Evolutionary conservation across 2,329 filamentous ascomycete genomes (phyloP).

Genomic region (Tolypocladium paradoxum): DNA sequence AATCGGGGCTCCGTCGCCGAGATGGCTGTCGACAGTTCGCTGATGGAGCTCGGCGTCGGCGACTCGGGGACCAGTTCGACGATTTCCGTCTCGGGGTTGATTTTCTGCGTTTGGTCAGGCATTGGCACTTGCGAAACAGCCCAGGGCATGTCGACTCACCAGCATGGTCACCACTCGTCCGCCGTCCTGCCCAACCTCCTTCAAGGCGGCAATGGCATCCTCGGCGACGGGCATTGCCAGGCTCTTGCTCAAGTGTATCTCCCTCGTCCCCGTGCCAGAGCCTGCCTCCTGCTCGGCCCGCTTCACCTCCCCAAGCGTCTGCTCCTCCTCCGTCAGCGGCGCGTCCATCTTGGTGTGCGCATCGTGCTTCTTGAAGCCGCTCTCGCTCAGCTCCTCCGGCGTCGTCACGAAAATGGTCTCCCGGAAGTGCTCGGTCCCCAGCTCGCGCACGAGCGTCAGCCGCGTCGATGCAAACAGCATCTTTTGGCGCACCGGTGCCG

Average conservation of each 20-base stretch:
- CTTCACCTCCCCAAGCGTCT: constrained; percentile 59
- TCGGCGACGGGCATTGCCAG: constrained; percentile 49
- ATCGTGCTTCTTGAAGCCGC: constrained; percentile 64
- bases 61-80: constrained; percentile 52
- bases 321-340: constrained; percentile 71
- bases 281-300: constrained; percentile 64
- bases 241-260: constrained; percentile 48
- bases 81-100: constrained; percentile 59
- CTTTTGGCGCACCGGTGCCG: constrained; percentile 72
- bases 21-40: constrained; percentile 49
- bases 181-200: constrained; percentile 41
- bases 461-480: constrained; percentile 76
- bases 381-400: constrained; percentile 54
- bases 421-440: constrained; percentile 68
- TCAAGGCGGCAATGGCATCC: constrained; percentile 54
- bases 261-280: constrained; percentile 50
- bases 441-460: constrained; percentile 62
- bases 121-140: no score
- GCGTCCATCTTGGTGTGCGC: constrained; percentile 53
- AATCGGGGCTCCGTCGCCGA: constrained; percentile 62
- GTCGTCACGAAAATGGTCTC: constrained; percentile 66
- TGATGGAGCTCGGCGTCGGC: constrained; percentile 41
- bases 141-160: constrained; percentile 30
- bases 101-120: constrained; percentile 41
- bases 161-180: constrained; percentile 51